Percentiles rank a stretch among this genome's conserved stretches.
Conservation (phyloP, 306 rosid genomes). For the Dicorynia guianensis region DNA sequence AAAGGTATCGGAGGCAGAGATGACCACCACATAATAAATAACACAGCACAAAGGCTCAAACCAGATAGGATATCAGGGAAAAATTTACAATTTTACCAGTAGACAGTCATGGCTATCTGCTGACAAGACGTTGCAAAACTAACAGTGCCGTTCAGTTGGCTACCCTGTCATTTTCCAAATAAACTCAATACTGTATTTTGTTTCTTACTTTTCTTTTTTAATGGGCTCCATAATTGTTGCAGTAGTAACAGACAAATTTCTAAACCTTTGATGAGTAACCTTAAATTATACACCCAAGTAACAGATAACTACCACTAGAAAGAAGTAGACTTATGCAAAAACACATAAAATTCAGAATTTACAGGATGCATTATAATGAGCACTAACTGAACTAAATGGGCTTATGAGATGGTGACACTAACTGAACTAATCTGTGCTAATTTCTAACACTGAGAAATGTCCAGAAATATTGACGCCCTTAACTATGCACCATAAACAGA, state of each 20-base stretch:
- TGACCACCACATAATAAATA: background rate
- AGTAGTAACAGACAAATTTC: background rate
- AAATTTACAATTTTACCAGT: background rate
- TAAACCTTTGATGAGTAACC: background rate
- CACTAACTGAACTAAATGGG: background rate
- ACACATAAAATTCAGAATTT: background rate
- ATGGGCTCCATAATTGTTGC: background rate
- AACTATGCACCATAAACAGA: constrained; percentile 33
- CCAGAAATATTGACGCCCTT: background rate
- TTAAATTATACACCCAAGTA: background rate
- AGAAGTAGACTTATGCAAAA: background rate
- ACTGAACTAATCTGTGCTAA: background rate
- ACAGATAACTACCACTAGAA: background rate
- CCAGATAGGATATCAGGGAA: background rate
- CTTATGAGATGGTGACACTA: background rate
- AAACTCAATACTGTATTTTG: background rate
- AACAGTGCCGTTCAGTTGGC: background rate
- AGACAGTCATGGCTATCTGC: background rate
- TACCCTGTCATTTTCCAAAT: background rate
- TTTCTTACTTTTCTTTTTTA: background rate
- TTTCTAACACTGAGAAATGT: constrained; percentile 26
- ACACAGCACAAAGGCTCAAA: background rate
- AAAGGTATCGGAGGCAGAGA: background rate
- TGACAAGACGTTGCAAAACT: background rate
- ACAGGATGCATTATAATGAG: background rate